Percentiles rank a stretch among this genome's conserved stretches.
Conservation (phyloP, 2,329 filamentous ascomycete genomes). For the Pseudopyrenochaeta lycopersici region DNA sequence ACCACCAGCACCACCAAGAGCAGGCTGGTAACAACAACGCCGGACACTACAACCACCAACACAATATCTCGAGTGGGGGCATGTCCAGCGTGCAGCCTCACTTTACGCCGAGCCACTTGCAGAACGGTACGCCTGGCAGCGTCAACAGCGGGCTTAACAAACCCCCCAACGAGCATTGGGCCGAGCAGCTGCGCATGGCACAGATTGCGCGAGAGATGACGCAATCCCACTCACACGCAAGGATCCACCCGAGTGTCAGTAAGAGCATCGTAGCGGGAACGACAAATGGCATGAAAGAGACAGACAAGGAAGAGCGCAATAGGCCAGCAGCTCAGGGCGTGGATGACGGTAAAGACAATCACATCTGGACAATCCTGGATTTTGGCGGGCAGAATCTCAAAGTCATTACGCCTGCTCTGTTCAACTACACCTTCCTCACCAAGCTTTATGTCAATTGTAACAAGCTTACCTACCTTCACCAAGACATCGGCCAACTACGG, state of each 20-base stretch:
- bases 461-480: slow-evolving; percentile 81
- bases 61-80: slow-evolving; percentile 67
- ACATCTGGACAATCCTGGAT: slow-evolving; percentile 93
- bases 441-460: slow-evolving; percentile 96
- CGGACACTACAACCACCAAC: slow-evolving; percentile 68
- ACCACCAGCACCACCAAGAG: slow-evolving; percentile 69
- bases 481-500: slow-evolving; percentile 82
- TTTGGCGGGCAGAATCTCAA: slow-evolving; percentile 95
- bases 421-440: slow-evolving; percentile 85
- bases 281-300: slow-evolving; percentile 59
- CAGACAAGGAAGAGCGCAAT: slow-evolving; percentile 68
- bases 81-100: slow-evolving; percentile 72
- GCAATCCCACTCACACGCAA: slow-evolving; percentile 78
- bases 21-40: slow-evolving; percentile 63
- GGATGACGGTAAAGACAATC: slow-evolving; percentile 55
- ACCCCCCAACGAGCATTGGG: slow-evolving; percentile 78
- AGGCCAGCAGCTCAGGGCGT: slow-evolving; percentile 68
- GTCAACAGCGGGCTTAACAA: slow-evolving; percentile 66
- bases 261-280: slow-evolving; percentile 68
- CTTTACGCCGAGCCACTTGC: slow-evolving; percentile 66
- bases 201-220: slow-evolving; percentile 76
- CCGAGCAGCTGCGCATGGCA: slow-evolving; percentile 82
- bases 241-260: slow-evolving; percentile 75
- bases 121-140: slow-evolving; percentile 66
- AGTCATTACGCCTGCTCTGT: slow-evolving; percentile 80